Base-by-base conservation (phyloP, 495 filamentous ascomycete species). In the Penicillium mononematosum region DNA sequence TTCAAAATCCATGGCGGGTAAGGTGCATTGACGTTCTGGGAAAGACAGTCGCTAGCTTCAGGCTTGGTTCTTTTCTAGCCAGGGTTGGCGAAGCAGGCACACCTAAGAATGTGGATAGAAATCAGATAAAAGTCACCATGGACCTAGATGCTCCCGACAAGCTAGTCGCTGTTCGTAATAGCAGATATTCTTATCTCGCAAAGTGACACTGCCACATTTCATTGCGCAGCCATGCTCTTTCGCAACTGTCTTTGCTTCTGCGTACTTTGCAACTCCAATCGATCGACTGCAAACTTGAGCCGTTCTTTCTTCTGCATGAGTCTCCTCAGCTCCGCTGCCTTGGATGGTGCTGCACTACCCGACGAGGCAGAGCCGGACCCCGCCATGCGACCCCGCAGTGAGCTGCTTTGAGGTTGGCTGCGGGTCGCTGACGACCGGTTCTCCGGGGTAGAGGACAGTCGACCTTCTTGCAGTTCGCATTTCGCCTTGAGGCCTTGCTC, bases 271-370 rank as follows among this genome's bases (percentile, higher is more conserved):
- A 92, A 65, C 64, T 81, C 78, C 70, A 92, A 65, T 51, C 88
- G 78, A 65, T 89, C 87, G 42, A 92, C 85, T 36, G 86, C 88
- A 79, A 90, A 91, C 58, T 85, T 81, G 61, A 92, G 70, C 56
- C 89, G 74, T 69, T 92, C 88, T 72, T 90, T 91, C 80, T 89
- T 91, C 70, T 82, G 81, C 65, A 84, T 75, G 62, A 91, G 56
- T 62, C 85, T 78, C 70, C 82, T 83, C 68, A 88, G 62, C 61
- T 83, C 84, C 29, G 81, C 70, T 41, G 81, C 84, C 66, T 84
- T 86, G 42, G 75, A 82, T 42, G 82, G 71, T 41, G 82, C 72
- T 41, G 81, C 82, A 66, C 82, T 85, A 50, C 73, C 70, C 19
- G 78, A 72, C 25, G 65, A 66, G 44, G 67, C 72, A 25, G 66